These are phyloP conservation scores for Ampelomyces quisqualis DNA, from an alignment of 2,329 filamentous ascomycete species.

Conservation along the genomic window DNA sequence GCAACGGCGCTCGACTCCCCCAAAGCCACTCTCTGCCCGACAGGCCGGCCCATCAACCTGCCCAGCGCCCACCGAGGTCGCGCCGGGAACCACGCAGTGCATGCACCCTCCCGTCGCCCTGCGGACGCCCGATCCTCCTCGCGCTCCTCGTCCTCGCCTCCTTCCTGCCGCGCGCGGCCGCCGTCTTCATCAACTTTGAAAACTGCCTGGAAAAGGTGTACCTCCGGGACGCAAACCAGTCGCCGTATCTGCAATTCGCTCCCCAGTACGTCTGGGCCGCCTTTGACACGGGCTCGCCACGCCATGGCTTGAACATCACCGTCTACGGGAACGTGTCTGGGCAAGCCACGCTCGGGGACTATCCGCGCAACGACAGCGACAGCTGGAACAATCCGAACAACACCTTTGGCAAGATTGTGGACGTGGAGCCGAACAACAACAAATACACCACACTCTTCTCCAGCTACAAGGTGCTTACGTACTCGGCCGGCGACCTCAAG, in stretches of 20 bases:
- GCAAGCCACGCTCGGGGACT: conserved; percentile 55
- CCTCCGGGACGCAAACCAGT: conserved; percentile 58
- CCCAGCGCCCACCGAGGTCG: conserved; percentile 33
- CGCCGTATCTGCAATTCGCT: conserved; percentile 72
- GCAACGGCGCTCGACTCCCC: conserved; percentile 18
- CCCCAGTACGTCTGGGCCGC: conserved; percentile 72
- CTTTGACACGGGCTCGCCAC: conserved; percentile 64
- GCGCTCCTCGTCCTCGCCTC: conserved; percentile 26
- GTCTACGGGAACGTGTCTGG: conserved; percentile 92
- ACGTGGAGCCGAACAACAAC: conserved; percentile 58
- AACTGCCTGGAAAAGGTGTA: conserved; percentile 69
- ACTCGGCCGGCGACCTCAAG: conserved; percentile 62
- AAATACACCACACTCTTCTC: conserved; percentile 73
- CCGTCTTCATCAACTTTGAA: conserved; percentile 71
- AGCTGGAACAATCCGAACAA: conserved; percentile 60
- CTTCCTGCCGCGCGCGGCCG: conserved; percentile 30
- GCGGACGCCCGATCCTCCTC: conserved; percentile 21
- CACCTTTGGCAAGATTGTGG: conserved; percentile 74
- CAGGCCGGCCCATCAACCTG: conserved; percentile 30
- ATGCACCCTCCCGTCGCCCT: conserved; percentile 5
- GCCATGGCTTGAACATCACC: conserved; percentile 70
- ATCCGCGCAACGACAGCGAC: conserved; percentile 56
- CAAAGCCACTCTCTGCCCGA: conserved; percentile 17
- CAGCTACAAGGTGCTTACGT: conserved; percentile 73
- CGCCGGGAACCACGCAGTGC: conserved; percentile 35